Base-by-base conservation (phyloP, 2,329 filamentous ascomycete species). In the Cadophora sp. region DNA sequence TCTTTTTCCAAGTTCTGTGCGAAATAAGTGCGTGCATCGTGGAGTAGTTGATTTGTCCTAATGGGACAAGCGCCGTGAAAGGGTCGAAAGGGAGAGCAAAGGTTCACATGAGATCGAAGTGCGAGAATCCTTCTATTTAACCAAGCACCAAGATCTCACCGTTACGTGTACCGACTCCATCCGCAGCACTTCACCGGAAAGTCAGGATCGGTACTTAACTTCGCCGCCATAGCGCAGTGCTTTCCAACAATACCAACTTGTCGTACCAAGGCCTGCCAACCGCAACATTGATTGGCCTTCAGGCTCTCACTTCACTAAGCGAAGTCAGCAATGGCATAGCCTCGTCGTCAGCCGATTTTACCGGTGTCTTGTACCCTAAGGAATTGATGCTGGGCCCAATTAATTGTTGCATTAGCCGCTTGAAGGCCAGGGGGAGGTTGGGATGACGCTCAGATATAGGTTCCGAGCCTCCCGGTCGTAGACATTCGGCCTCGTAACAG, bases 1-100 rank as follows among this genome's bases (percentile, higher is more conserved):
- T 48, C 26, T 62, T 62, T 43, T 62, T 62, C 59, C 59, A 62
- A 16, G 40, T 48, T 14, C 24, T 22, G 59, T 62, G 59, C 2
- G 51, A n/a, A 9, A 55, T 55, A 27, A 55, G 56, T 7, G 56
- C 55, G 31, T 59, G 34, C 55, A 37, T 59, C 19, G 12, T 43
- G 11, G 40, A 16, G 16, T 11, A 43, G 40, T 24, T 24, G 14
- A 14, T 43, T 37, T 43, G 31, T 37, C 5, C 19, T 27, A 40
- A 40, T 19, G 22, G 9, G 31, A 60, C 29, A 11, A 29, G 4
- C 11, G 37, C 5, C 31, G 56, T 43, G 56, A 24, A 24, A 43
- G 14, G 16, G 1, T 16, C 11, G 56, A 43, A 43, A 27, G 19
- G n/a, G 43, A 22, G 19, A 60, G 14, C 12, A 16, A 7, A 4